Base-by-base conservation (phyloP, 2,329 filamentous ascomycete species). In the Davidsoniella virescens region DNA sequence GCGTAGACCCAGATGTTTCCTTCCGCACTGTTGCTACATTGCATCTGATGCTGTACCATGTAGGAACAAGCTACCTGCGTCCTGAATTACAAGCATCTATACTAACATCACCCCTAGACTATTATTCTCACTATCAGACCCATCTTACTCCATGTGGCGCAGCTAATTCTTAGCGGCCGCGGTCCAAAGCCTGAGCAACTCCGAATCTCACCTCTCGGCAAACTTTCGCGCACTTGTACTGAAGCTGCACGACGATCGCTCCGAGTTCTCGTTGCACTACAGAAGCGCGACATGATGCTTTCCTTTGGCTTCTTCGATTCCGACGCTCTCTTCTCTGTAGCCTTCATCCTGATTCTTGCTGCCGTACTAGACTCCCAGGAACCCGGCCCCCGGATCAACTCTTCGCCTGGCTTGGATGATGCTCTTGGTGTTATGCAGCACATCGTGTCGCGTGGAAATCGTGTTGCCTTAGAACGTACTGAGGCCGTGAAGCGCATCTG, bases 31-130 rank as follows among this genome's bases (percentile, higher is more conserved):
- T 60, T 16, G 61, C 61, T 10, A 61, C 60, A 1, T 42, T 62
- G 2, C 61, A 62, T 41, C 54, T 62, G 42, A 62, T 62, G 61
- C 54, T 62, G 5, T 62, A 61, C 38, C 60, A 62, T 54, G 60
- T 62, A 53, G 1, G 51, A 33, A 33, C 29, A 33, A 33, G 9
- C 9, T 10, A 10, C 16, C 10, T 36, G 4, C 17, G 12, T 9
- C 6, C 3, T 1, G 16, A 14, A 23, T 5, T 3, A 7, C 20
- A 7, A 33, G n/a, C n/a, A 25, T 8, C 3, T 20, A 16, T 20
- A 39, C 44, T 47, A 29, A 51, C 44, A 20, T 14, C 4, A 26
- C 4, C 17, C 16, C 16, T 1, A 61, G 59, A 61, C 61, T 9
- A 61, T 59, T 0, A 59, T 61, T 29, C 58, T 61, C 3, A 61